Base-by-base conservation (phyloP, 768 basidiomycete genomes). In the Russula earlei region DNA sequence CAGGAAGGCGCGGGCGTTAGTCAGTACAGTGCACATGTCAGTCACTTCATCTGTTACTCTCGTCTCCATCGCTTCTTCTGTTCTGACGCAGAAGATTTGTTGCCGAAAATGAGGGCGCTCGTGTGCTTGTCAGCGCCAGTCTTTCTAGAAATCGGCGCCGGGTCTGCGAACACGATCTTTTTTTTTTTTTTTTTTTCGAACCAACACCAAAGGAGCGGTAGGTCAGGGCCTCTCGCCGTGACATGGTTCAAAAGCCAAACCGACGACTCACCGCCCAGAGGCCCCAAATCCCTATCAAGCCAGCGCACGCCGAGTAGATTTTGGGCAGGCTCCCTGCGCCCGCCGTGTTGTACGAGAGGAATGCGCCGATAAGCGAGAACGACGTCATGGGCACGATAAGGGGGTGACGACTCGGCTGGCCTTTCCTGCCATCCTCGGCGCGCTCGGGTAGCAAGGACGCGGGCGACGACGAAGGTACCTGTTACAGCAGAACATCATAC, bases 61-160 rank as follows among this genome's bases (percentile, higher is more conserved):
- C 63, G 64, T 59, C 64, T 69, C 70, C 68, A 68, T 27, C 54
- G 59, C 49, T 70, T 71, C 61, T 71, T 71, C 64, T 68, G 65
- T 19, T 61, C 59, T 6, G 70, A 71, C 19, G 70, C 69, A 55
- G 69, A 66, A 11, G 66, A 59, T 62, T 77, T 85, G 72, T 89
- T 91, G 2, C 85, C 80, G 65, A 91, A 91, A 20, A 90, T 71
- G 68, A 91, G 90, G 5, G 82, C 65, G 15, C 87, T 89, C 4
- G 87, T 91, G 59, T 79, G 80, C 64, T 90, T 90, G 70, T 90
- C 87, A 19, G 87, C 83, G 17, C 88, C 89, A 5, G 87, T 90
- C 62, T 79, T 85, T 66, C 78, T 80, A 31, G 87, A 88, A 45
- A 78, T 67, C 37, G 71, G 66, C 24, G 75, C 72, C 12, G 84